These are phyloP conservation scores for Nothopassalora personata DNA, from an alignment of 2,329 filamentous ascomycete species.

Conservation along the genomic window DNA sequence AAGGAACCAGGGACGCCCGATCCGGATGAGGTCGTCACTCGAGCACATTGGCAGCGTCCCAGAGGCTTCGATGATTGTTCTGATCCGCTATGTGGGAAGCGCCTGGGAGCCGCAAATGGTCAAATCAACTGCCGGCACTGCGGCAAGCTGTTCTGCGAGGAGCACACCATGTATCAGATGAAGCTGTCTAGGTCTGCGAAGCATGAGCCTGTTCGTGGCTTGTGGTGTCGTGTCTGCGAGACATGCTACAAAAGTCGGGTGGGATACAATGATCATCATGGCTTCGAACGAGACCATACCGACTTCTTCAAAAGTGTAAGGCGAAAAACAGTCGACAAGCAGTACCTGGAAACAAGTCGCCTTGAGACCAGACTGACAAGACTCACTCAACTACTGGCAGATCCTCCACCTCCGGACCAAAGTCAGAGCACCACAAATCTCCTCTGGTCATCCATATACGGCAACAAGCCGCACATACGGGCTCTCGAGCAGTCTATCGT, in stretches of 20 bases:
- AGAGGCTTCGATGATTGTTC: constrained; percentile 73
- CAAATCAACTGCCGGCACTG: constrained; percentile 92
- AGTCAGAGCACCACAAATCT: constrained; percentile 46
- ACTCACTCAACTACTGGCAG: constrained; percentile 75
- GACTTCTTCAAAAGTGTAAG: constrained; percentile 65
- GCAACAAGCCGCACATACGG: constrained; percentile 52
- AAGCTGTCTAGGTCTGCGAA: constrained; percentile 84
- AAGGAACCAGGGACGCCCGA: constrained; percentile 48
- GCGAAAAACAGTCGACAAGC: constrained; percentile 73
- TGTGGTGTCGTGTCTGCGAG: constrained; percentile 94
- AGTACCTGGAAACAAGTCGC: constrained; percentile 79
- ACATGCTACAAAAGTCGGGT: constrained; percentile 98
- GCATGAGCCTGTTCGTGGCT: constrained; percentile 82
- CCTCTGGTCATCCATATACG: constrained; percentile 54
- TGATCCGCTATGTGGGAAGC: constrained; percentile 78
- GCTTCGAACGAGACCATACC: constrained; percentile 66
- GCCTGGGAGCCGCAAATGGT: constrained; percentile 71
- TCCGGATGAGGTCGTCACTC: constrained; percentile 84
- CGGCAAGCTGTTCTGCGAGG: constrained; percentile 89
- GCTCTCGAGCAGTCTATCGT: constrained; percentile 84
- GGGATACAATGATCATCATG: constrained; percentile 74
- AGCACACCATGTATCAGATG: constrained; percentile 99
- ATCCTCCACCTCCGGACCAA: constrained; percentile 61
- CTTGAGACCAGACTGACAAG: constrained; percentile 89
- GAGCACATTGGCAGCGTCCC: constrained; percentile 80